Evolutionary conservation across 2,329 filamentous ascomycete genomes (phyloP).

Genomic region (Leptographium flavum): DNA sequence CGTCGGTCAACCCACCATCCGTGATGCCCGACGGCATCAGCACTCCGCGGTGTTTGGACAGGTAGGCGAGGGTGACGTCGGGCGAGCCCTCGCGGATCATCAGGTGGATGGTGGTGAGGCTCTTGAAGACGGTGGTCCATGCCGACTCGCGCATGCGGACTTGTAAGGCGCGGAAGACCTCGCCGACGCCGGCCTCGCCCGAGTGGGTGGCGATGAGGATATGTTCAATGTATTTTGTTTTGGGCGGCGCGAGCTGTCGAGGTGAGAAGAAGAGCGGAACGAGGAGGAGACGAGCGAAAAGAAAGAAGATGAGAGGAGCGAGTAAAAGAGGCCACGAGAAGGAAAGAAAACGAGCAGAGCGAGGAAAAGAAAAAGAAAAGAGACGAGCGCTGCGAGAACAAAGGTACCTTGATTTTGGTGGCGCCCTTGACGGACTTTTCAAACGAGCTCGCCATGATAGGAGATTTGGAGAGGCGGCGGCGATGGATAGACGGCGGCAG

Average conservation of each 20-base stretch:
- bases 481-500: not conserved
- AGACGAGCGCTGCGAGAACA: not conserved
- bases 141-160: constrained; percentile 84
- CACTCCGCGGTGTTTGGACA: constrained; percentile 68
- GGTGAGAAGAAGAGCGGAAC: not conserved
- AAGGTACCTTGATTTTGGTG: constrained; percentile 92
- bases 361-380: not conserved
- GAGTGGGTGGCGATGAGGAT: constrained; percentile 91
- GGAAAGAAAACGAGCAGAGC: no score
- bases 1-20: constrained; percentile 49
- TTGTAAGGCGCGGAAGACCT: constrained; percentile 87
- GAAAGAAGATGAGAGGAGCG: no score
- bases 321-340: not conserved
- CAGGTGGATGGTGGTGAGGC: constrained; percentile 84
- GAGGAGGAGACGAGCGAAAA: no score
- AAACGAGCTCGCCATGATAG: constrained; percentile 67
- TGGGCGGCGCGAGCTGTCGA: constrained; percentile 73
- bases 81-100: constrained; percentile 94
- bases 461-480: not conserved
- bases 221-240: constrained; percentile 98
- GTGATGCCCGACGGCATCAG: constrained; percentile 84
- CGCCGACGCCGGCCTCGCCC: constrained; percentile 84
- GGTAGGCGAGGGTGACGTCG: constrained; percentile 74
- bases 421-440: constrained; percentile 99
- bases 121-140: constrained; percentile 99